phyloP scores from a whole-genome alignment of 345 rosid genomes.

The Populus tremula region DNA sequence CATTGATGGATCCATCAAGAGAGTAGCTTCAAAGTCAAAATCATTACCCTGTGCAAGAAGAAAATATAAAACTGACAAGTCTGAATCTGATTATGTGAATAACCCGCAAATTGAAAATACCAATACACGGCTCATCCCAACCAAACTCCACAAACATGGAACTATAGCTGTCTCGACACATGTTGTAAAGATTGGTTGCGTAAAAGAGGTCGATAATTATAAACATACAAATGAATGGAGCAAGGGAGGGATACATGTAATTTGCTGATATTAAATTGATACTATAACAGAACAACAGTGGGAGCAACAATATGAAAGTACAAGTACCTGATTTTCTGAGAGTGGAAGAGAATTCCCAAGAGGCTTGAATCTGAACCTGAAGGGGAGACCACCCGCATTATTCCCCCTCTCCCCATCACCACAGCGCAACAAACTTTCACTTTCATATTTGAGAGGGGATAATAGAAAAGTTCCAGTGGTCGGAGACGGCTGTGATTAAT shows the following conservation, averaged over 20 bases:
- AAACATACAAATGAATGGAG: too few species aligned
- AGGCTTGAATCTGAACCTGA: conserved; percentile 31
- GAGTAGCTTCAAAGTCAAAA: conserved; percentile 25
- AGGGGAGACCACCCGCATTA: conserved; percentile 5
- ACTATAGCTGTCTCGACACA: too few species aligned
- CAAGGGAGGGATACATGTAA: too few species aligned
- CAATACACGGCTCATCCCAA: background rate
- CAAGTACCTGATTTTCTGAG: conserved; percentile 41
- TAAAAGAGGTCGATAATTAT: too few species aligned
- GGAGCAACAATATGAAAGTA: conserved; percentile 3
- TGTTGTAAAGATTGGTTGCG: too few species aligned
- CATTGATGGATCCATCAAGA: conserved; percentile 17
- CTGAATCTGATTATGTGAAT: background rate
- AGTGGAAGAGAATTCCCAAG: conserved; percentile 17
- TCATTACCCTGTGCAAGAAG: conserved; percentile 27
- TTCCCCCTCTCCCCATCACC: conserved; percentile 17
- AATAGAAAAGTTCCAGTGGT: conserved; percentile 72
- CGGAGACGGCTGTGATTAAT: conserved; percentile 57
- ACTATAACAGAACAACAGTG: too few species aligned
- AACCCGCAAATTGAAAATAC: background rate
- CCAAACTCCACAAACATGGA: background rate
- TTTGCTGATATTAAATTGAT: too few species aligned
- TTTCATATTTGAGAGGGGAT: conserved; percentile 25
- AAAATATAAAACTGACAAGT: background rate
- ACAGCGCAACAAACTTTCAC: conserved; percentile 12